Percentiles rank a stretch among this genome's conserved stretches.
Evolutionary conservation across 768 basidiomycete species (phyloP).

Genomic region (Amanita inopinata): DNA sequence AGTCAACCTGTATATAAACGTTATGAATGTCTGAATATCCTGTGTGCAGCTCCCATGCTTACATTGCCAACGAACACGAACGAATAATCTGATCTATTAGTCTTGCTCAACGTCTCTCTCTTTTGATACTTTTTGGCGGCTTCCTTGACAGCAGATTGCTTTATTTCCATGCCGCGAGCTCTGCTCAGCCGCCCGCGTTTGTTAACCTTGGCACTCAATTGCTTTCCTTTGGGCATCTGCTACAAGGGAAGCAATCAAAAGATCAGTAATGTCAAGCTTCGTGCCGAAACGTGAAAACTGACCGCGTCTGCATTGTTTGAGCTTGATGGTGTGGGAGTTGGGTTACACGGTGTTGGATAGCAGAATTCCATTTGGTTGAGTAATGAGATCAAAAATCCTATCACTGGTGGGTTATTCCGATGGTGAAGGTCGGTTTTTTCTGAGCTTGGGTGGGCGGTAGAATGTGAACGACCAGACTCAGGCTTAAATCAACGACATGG

Average conservation of each 20-base stretch:
- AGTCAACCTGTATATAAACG: slow-evolving; percentile 20
- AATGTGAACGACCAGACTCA: too few relatives aligned
- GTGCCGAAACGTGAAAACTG: too few relatives aligned
- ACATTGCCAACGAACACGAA: slow-evolving; percentile 59
- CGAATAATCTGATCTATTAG: slow-evolving; percentile 14
- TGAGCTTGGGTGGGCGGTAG: not conserved
- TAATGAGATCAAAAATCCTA: not conserved
- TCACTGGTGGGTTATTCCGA: not conserved
- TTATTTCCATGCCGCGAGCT: slow-evolving; percentile 6
- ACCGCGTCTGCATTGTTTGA: not conserved
- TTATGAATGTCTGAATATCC: slow-evolving; percentile 7
- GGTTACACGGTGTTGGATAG: not conserved
- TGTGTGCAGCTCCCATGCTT: too few relatives aligned
- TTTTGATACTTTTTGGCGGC: slow-evolving; percentile 20
- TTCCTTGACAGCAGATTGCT: slow-evolving; percentile 10
- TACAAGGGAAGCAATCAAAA: too few relatives aligned
- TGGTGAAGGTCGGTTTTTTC: not conserved
- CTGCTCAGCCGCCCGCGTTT: not conserved
- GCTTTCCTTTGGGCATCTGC: not conserved
- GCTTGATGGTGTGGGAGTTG: not conserved
- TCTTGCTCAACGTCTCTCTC: slow-evolving; percentile 13
- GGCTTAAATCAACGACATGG: not conserved
- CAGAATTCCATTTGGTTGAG: slow-evolving; percentile 6
- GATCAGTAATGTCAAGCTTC: too few relatives aligned
- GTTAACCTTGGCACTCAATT: not conserved